These are phyloP conservation scores for Ogataea paraovalis DNA, from an alignment of 805 yeast species.

Conservation along the genomic window DNA sequence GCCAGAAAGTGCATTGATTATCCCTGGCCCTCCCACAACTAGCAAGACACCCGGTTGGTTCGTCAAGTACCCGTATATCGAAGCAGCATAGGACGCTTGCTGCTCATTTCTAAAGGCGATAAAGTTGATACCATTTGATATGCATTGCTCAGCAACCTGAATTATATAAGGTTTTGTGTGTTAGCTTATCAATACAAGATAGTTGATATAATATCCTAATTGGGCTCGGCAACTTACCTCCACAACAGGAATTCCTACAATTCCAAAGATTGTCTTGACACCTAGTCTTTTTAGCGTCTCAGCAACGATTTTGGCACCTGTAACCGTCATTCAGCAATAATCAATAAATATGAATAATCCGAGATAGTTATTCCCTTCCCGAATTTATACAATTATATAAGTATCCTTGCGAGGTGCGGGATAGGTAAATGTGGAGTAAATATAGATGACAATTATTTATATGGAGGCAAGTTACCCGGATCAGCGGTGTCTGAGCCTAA, in stretches of 20 bases:
- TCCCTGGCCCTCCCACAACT: constrained; percentile 76
- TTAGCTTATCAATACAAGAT: background rate
- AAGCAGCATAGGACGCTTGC: constrained; percentile 73
- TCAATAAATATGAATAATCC: too few species aligned
- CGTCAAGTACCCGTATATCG: constrained; percentile 63
- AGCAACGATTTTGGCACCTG: constrained; percentile 49
- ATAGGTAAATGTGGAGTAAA: background rate
- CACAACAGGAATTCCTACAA: constrained; percentile 74
- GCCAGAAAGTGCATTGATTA: constrained; percentile 66
- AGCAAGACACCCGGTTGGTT: constrained; percentile 62
- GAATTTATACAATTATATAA: too few species aligned
- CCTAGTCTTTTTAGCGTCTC: constrained; percentile 43
- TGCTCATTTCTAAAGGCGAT: constrained; percentile 67
- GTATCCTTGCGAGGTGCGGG: background rate
- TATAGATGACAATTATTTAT: too few species aligned
- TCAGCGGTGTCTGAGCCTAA: too few species aligned
- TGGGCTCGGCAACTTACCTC: constrained; percentile 35
- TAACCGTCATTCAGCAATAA: background rate
- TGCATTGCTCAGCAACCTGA: constrained; percentile 54
- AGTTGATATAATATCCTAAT: too few species aligned
- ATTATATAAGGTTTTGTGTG: background rate
- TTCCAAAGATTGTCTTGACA: constrained; percentile 57
- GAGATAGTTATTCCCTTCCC: too few species aligned
- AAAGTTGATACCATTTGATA: constrained; percentile 50
- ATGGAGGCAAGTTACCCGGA: too few species aligned